These are phyloP conservation scores for Cytospora chrysosperma DNA, from an alignment of 2,329 filamentous ascomycete species.

Conservation along the genomic window DNA sequence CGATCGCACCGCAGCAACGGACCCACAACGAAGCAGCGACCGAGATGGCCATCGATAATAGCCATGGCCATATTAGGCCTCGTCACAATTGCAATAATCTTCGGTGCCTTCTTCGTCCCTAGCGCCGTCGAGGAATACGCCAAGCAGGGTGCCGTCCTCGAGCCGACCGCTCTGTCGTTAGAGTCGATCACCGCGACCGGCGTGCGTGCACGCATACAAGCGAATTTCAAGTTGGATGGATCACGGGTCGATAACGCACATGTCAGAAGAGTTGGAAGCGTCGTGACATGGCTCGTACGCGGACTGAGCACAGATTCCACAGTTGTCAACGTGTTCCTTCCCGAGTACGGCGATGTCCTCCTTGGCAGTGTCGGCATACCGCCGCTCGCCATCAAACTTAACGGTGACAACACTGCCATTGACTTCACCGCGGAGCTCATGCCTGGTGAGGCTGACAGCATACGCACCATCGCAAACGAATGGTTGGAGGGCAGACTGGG, in stretches of 20 bases:
- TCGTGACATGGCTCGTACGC: conserved; percentile 77
- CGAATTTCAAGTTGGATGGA: conserved; percentile 78
- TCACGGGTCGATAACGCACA: conserved; percentile 68
- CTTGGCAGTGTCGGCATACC: conserved; percentile 78
- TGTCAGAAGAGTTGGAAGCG: conserved; percentile 71
- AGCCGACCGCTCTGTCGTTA: conserved; percentile 80
- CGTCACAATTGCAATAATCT: conserved; percentile 65
- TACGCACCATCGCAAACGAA: conserved; percentile 80
- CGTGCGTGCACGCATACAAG: conserved; percentile 76
- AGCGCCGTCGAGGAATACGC: conserved; percentile 82
- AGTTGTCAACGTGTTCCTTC: conserved; percentile 73
- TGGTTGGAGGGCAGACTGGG: conserved; percentile 80
- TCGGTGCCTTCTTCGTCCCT: conserved; percentile 78
- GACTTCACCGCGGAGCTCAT: conserved; percentile 76
- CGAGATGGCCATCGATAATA: conserved; percentile 75
- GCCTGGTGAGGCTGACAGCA: conserved; percentile 73
- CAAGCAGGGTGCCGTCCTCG: conserved; percentile 76
- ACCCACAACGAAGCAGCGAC: conserved; percentile 38
- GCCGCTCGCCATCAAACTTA: conserved; percentile 71
- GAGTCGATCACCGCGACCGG: conserved; percentile 80
- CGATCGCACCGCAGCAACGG: conserved; percentile 30
- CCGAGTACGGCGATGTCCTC: conserved; percentile 75
- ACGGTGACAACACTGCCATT: conserved; percentile 73
- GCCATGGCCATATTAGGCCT: conserved; percentile 67
- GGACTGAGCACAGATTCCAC: conserved; percentile 74